A percentile compares a stretch with the other conserved stretches of the same genome.
Evolutionary conservation across 1,284 basidiomycete genomes (phyloP).

Genomic region (Wolfiporia cocos): DNA sequence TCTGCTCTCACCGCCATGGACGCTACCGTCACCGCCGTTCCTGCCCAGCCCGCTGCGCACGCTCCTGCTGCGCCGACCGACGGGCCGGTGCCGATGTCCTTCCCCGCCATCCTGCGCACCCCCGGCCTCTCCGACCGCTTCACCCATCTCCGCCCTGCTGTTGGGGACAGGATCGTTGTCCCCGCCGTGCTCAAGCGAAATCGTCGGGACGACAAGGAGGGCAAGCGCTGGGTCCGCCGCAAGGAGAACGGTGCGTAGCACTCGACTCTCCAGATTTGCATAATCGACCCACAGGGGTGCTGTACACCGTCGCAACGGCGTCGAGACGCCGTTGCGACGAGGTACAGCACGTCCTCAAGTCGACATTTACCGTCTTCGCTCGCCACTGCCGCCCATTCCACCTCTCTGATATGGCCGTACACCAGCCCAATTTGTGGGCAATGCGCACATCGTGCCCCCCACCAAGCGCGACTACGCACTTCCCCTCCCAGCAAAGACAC

Average conservation of each 20-base stretch:
- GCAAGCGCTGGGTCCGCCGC: conserved; percentile 68
- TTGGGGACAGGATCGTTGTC: conserved; percentile 12
- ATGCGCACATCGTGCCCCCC: conserved; percentile 62
- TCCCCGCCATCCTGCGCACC: conserved; percentile 62
- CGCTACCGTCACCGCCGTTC: too few relatives aligned
- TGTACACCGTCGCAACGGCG: too few relatives aligned
- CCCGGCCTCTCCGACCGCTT: conserved; percentile 44
- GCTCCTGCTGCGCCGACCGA: too few relatives aligned
- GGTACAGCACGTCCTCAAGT: too few relatives aligned
- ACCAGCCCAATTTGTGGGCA: conserved; percentile 61
- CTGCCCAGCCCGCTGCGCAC: too few relatives aligned
- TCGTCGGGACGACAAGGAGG: conserved; percentile 54
- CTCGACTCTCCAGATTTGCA: conserved; percentile 1
- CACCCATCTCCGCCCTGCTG: conserved; percentile 37
- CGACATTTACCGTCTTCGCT: background rate
- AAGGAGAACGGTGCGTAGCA: conserved; percentile 62
- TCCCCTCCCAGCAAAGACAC: conserved; percentile 33
- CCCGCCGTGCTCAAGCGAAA: conserved; percentile 29
- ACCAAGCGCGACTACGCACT: conserved; percentile 47
- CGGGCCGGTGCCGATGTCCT: conserved; percentile 53
- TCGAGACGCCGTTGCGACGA: too few relatives aligned
- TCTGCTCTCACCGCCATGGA: too few relatives aligned
- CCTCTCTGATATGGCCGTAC: background rate
- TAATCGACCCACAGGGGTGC: too few relatives aligned
- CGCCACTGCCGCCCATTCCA: background rate